Conservation (phyloP, 495 filamentous ascomycete species). For the Penicillium odoratum region DNA sequence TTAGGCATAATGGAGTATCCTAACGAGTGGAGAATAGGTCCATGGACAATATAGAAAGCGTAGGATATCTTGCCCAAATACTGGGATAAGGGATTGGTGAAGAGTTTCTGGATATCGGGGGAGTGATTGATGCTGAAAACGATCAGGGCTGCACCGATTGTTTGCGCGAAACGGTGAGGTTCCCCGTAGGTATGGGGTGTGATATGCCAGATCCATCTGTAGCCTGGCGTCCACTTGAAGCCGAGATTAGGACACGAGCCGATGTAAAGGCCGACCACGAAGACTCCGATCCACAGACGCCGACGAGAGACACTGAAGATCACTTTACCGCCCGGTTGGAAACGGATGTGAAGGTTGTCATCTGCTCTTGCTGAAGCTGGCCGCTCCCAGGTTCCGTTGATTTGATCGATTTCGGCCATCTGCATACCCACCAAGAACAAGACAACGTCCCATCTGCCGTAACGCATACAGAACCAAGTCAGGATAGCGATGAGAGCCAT, state of each 20-base stretch:
- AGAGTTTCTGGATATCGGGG: constrained; percentile 50
- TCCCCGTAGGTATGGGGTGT: constrained; percentile 45
- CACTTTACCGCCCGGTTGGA: constrained; percentile 28
- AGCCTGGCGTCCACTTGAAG: constrained; percentile 47
- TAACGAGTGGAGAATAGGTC: constrained; percentile 53
- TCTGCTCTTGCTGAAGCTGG: constrained; percentile 8
- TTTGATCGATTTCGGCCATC: constrained; percentile 58
- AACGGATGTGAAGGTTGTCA: constrained; percentile 26
- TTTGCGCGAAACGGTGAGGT: constrained; percentile 46
- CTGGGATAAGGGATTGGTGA: constrained; percentile 56
- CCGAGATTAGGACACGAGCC: constrained; percentile 45
- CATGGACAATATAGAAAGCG: constrained; percentile 66
- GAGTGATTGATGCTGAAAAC: constrained; percentile 58
- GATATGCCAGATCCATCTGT: constrained; percentile 41
- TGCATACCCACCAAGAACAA: constrained; percentile 61
- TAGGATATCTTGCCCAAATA: constrained; percentile 65
- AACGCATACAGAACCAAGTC: constrained; percentile 56
- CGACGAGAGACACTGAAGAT: constrained; percentile 43
- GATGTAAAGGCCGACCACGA: constrained; percentile 44
- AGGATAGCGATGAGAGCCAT: constrained; percentile 45
- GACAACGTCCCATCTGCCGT: constrained; percentile 59
- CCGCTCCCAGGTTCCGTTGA: constrained; percentile 45
- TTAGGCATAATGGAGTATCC: constrained; percentile 51
- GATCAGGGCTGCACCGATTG: constrained; percentile 55
- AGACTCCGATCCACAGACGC: constrained; percentile 55